These are phyloP conservation scores for Phaseolus lunatus DNA, from an alignment of 306 rosid genomes.

Conservation along the genomic window DNA sequence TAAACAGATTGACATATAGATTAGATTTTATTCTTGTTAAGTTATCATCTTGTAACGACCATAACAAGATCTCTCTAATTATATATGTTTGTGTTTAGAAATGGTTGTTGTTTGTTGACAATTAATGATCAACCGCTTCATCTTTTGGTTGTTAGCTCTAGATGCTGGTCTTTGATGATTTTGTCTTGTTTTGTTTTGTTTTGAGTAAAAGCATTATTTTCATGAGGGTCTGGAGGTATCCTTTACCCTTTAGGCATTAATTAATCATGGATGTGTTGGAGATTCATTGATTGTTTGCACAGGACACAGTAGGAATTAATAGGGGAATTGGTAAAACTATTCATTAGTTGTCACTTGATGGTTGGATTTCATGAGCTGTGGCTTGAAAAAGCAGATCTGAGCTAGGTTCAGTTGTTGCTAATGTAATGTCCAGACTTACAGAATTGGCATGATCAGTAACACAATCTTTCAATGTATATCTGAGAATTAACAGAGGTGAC, in stretches of 20 bases:
- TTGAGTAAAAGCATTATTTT: neutral
- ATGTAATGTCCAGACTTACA: neutral
- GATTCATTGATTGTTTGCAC: neutral
- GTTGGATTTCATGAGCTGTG: neutral
- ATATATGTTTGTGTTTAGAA: neutral
- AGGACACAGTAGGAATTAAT: neutral
- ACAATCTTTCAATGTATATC: neutral
- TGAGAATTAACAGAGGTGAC: neutral
- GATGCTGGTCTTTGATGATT: neutral
- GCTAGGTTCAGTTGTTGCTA: slow-evolving; percentile 18
- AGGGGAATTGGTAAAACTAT: neutral
- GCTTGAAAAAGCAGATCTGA: neutral
- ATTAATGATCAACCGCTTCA: neutral
- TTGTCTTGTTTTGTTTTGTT: neutral
- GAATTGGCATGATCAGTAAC: neutral
- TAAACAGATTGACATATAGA: neutral
- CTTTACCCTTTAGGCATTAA: neutral
- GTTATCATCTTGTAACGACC: slow-evolving; percentile 1
- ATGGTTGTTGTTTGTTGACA: neutral
- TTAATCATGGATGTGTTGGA: neutral
- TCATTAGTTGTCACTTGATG: neutral
- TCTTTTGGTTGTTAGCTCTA: neutral
- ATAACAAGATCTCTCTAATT: neutral
- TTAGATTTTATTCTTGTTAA: neutral
- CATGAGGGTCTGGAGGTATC: neutral